Evolutionary conservation across 2,329 filamentous ascomycete species (phyloP), one percentile per base, ranked within the genome.

Genomic region (Fusarium caatingaense): DNA sequence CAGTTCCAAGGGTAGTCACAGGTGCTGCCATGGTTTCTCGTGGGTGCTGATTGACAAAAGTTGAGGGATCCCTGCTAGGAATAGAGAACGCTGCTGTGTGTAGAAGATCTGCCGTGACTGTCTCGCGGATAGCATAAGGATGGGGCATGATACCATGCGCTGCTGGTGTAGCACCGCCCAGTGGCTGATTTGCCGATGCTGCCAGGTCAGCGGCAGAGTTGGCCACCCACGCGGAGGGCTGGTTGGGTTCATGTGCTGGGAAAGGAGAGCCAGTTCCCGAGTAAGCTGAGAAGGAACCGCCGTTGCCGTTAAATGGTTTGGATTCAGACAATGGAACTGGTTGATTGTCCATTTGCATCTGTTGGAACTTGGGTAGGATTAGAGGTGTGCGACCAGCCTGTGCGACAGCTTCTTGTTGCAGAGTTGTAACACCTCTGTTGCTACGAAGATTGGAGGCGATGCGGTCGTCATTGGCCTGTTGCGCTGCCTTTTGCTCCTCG

Each of bases 131-230:
- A 15, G 72, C 72, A 58, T 74, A 74, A 2, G 72, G 63, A 11
- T 74, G 63, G 21, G 69, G 64, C 59, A 73, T 63, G 28, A 72
- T 64, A 10, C 71, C 69, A 18, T 58, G 44, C 11, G 67, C 61
- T 12, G 60, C 25, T 23, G 41, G 13, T 15, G 25, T n/a, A 15
- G 21, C 45, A 27, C 34, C 50, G 10, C 44, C 42, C 23, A 65
- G 27, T 20, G 56, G 51, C 18, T 34, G 16, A 7, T 73, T 72
- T 7, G 23, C 47, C 50, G 4, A 12, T 28, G 27, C 18, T 34
- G 71, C 69, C 34, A 64, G 23, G 15, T 65, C 40, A 8, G 21
- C 18, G 23, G 53, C 21, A 30, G 28, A 56, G 20, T 27, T 45
- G n/a, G 64, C 32, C 15, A 18, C 23, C 71, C 71, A 74, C 15